Percentiles rank a stretch among this genome's conserved stretches.
These are phyloP conservation scores for Ustulina deusta DNA, from an alignment of 2,329 filamentous ascomycete genomes.

Conservation along the genomic window DNA sequence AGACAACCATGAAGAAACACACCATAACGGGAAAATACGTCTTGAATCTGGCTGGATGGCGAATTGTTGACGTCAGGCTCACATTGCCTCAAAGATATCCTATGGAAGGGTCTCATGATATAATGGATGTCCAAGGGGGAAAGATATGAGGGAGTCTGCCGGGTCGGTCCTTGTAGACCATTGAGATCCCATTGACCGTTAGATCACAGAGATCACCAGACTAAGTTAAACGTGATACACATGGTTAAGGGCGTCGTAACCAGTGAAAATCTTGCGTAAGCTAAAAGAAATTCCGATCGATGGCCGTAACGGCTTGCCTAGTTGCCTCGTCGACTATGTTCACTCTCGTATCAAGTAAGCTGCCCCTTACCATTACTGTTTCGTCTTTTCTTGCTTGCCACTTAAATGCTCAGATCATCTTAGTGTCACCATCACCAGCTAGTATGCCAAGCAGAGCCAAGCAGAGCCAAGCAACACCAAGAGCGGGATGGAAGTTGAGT, in stretches of 20 bases:
- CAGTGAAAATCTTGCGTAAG: neutral
- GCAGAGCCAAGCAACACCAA: slow-evolving; percentile 12
- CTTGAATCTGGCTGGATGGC: neutral
- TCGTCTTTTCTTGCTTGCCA: slow-evolving; percentile 59
- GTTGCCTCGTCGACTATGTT: slow-evolving; percentile 67
- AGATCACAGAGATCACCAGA: neutral
- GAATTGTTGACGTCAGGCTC: neutral
- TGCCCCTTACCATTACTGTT: slow-evolving; percentile 69
- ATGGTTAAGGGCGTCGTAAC: no score
- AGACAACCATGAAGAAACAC: neutral
- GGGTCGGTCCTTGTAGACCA: neutral
- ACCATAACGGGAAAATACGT: neutral
- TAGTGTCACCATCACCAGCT: slow-evolving; percentile 55
- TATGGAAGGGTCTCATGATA: neutral
- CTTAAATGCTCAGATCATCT: slow-evolving; percentile 69
- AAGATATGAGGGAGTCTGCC: neutral
- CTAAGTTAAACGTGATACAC: neutral
- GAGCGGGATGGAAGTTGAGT: slow-evolving; percentile 11
- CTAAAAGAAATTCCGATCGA: slow-evolving; percentile 65
- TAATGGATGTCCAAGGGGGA: neutral
- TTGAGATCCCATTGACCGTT: neutral
- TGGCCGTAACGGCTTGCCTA: slow-evolving; percentile 66
- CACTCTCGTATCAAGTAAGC: slow-evolving; percentile 68
- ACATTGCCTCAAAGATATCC: neutral
- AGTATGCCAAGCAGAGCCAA: slow-evolving; percentile 19